phyloP scores from a whole-genome alignment of 176 grass and related monocot species.

The Oropetium thomaeum region DNA sequence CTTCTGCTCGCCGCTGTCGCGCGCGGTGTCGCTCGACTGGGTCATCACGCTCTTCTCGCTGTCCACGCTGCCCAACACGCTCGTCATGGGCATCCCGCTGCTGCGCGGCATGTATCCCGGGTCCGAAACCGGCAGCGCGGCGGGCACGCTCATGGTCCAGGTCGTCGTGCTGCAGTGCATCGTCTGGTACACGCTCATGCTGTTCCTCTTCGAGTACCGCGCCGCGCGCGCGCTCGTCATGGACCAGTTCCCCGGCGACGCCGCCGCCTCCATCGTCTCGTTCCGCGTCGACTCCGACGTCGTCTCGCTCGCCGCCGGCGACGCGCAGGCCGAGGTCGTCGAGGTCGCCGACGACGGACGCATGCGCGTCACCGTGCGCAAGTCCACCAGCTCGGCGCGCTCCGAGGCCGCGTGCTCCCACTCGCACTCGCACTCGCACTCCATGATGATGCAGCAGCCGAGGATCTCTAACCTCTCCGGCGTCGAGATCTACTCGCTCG shows the following conservation, averaged over 20 bases:
- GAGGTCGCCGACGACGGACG: slow-evolving; percentile 44
- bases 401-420: slow-evolving; percentile 60
- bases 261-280: slow-evolving; percentile 69
- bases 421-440: slow-evolving; percentile 37
- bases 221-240: slow-evolving; percentile 53
- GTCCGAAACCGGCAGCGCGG: not conserved
- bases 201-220: slow-evolving; percentile 98
- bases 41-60: not conserved
- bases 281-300: slow-evolving; percentile 91
- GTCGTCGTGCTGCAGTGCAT: slow-evolving; percentile 93
- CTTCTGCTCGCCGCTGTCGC: no score
- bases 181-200: slow-evolving; percentile 98
- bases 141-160: slow-evolving; percentile 75
- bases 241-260: slow-evolving; percentile 70
- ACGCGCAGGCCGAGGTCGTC: slow-evolving; percentile 49
- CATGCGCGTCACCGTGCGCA: slow-evolving; percentile 66
- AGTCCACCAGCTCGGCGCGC: slow-evolving; percentile 73
- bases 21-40: not conserved
- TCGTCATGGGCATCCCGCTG: not conserved
- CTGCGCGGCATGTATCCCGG: not conserved
- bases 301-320: slow-evolving; percentile 61
- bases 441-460: slow-evolving; percentile 24
- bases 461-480: not conserved
- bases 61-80: not conserved
- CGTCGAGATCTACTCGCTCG: slow-evolving; percentile 94